Evolutionary conservation across 2,329 filamentous ascomycete species (phyloP).

Genomic region (Penicillium olsonii): DNA sequence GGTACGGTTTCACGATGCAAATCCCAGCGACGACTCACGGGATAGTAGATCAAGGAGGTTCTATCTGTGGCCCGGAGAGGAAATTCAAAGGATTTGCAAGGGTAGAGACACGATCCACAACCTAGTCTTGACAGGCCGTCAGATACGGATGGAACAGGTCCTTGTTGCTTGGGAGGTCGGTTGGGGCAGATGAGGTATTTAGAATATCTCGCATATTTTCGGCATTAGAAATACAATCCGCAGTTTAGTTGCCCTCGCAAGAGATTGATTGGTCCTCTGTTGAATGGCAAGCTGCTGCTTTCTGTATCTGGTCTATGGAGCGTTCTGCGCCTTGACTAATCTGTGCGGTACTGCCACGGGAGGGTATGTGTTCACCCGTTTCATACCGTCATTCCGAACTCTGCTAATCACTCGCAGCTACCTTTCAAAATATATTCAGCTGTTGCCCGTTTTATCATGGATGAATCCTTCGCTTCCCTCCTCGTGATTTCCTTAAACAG

Average conservation of each 20-base stretch:
- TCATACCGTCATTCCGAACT: no score
- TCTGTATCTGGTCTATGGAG: conserved; percentile 1
- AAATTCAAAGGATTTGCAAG: not conserved
- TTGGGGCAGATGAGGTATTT: not conserved
- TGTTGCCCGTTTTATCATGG: no score
- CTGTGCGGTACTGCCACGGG: no score
- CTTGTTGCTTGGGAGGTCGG: conserved; percentile 1
- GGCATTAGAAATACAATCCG: not conserved
- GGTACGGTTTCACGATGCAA: not conserved
- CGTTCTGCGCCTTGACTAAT: no score
- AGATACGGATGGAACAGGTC: not conserved
- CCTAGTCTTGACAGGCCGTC: not conserved
- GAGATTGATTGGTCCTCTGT: not conserved
- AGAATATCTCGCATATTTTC: not conserved
- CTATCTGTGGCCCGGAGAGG: not conserved
- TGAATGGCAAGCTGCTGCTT: not conserved
- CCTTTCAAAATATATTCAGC: no score
- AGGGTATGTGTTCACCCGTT: no score
- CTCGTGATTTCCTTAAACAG: no score
- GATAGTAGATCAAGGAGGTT: conserved; percentile 2
- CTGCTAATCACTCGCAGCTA: no score
- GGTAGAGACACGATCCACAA: not conserved
- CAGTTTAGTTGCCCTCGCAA: not conserved
- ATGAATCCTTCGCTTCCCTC: no score
- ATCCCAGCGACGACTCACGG: not conserved